phyloP scores from a whole-genome alignment of 2,329 filamentous ascomycete species.

The Penicillium expansum region DNA sequence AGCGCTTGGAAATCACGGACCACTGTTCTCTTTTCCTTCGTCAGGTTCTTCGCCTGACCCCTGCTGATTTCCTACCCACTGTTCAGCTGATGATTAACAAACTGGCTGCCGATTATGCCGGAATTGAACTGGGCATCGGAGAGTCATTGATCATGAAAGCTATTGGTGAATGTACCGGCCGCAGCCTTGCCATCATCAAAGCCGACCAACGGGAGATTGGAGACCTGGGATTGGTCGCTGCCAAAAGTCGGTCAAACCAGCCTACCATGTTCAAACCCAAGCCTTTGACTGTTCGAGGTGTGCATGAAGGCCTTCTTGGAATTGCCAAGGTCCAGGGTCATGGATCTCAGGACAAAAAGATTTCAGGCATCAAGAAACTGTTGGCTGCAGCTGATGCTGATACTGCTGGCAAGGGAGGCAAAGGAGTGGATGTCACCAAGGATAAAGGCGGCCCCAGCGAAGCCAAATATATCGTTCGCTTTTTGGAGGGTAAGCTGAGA shows the following conservation, averaged over 20 bases:
- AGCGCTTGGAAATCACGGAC: conserved; percentile 81
- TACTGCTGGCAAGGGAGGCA: conserved; percentile 63
- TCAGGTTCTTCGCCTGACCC: conserved; percentile 89
- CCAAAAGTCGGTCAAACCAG: conserved; percentile 92
- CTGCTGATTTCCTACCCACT: conserved; percentile 80
- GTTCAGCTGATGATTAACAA: conserved; percentile 98
- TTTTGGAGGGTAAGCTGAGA: conserved; percentile 89
- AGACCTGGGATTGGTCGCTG: conserved; percentile 88
- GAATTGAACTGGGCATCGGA: conserved; percentile 96
- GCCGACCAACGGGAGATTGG: conserved; percentile 95
- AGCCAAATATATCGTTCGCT: conserved; percentile 89
- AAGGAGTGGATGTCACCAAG: conserved; percentile 74
- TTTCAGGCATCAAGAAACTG: conserved; percentile 93
- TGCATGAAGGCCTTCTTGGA: conserved; percentile 81
- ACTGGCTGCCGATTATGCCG: conserved; percentile 91
- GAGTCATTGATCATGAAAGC: conserved; percentile 99
- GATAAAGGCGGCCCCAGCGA: conserved; percentile 94
- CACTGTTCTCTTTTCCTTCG: conserved; percentile 88
- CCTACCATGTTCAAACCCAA: conserved; percentile 99
- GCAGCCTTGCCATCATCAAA: conserved; percentile 86
- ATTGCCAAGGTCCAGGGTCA: conserved; percentile 86
- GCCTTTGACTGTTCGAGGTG: conserved; percentile 77
- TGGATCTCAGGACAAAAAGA: conserved; percentile 85
- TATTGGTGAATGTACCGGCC: conserved; percentile 89
- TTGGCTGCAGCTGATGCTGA: conserved; percentile 83